Evolutionary conservation across 1,284 basidiomycete species (phyloP).

Genomic region (Cutaneotrichosporon cutaneum): DNA sequence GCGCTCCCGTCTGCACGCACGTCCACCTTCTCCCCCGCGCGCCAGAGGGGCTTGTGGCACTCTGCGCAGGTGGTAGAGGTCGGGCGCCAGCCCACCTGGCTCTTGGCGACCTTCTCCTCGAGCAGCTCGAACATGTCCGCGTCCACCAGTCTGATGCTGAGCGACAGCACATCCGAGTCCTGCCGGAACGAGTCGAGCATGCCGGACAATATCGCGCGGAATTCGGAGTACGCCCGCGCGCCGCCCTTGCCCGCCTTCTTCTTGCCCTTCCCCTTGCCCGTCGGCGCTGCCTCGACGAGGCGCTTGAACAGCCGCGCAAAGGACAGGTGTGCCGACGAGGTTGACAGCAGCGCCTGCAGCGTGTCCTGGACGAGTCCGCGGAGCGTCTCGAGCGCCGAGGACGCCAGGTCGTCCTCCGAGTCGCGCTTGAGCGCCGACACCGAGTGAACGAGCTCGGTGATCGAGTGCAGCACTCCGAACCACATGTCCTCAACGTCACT

Average conservation of each 20-base stretch:
- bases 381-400: conserved; percentile 57
- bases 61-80: background rate
- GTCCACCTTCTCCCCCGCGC: background rate
- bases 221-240: conserved; percentile 77
- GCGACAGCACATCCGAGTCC: conserved; percentile 85
- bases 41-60: conserved; percentile 15
- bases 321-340: conserved; percentile 76
- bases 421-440: conserved; percentile 56
- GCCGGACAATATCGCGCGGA: conserved; percentile 81
- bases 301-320: conserved; percentile 90
- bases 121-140: conserved; percentile 77
- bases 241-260: conserved; percentile 27
- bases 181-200: conserved; percentile 93
- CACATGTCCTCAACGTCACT: conserved; percentile 79
- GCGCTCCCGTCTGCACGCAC: conserved; percentile 13
- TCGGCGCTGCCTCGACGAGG: conserved; percentile 62
- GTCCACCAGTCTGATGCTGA: conserved; percentile 79
- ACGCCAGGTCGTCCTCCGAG: conserved; percentile 22
- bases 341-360: conserved; percentile 78
- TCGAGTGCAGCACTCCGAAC: conserved; percentile 78
- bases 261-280: conserved; percentile 18
- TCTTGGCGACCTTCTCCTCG: conserved; percentile 52
- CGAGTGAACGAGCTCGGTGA: conserved; percentile 74
- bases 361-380: conserved; percentile 79
- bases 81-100: conserved; percentile 51